These are phyloP conservation scores for Rhodocollybia butyracea DNA, from an alignment of 768 basidiomycete genomes.

Conservation along the genomic window DNA sequence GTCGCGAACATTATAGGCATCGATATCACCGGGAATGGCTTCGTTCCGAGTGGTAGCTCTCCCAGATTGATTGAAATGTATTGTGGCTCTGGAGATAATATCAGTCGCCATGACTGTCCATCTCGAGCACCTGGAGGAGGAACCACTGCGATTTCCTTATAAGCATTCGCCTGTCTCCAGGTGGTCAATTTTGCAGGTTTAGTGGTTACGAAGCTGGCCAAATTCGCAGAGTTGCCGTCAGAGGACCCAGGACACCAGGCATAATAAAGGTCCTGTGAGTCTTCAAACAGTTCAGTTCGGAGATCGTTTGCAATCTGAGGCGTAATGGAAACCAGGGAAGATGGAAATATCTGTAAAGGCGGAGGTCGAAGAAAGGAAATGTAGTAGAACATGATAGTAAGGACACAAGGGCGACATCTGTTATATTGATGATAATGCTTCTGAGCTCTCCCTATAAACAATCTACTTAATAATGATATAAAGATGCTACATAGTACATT, in stretches of 20 bases:
- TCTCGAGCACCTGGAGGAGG: slow-evolving; percentile 50
- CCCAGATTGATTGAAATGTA: slow-evolving; percentile 19
- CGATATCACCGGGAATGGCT: slow-evolving; percentile 62
- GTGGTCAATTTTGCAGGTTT: slow-evolving; percentile 66
- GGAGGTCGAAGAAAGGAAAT: slow-evolving; percentile 88
- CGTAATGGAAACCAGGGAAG: slow-evolving; percentile 54
- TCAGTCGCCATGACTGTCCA: slow-evolving; percentile 64
- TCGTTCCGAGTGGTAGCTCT: slow-evolving; percentile 33
- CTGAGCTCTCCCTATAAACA: background rate
- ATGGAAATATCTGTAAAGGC: slow-evolving; percentile 46
- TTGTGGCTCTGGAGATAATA: slow-evolving; percentile 43
- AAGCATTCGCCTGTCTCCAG: slow-evolving; percentile 62
- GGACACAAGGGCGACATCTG: background rate
- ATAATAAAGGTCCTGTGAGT: slow-evolving; percentile 64
- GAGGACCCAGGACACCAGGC: slow-evolving; percentile 46
- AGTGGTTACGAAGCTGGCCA: slow-evolving; percentile 32
- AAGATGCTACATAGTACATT: background rate
- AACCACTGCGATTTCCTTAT: slow-evolving; percentile 71
- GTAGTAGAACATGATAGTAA: slow-evolving; percentile 67
- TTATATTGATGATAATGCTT: background rate
- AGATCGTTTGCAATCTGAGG: slow-evolving; percentile 91
- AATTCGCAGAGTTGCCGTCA: slow-evolving; percentile 15
- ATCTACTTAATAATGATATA: background rate
- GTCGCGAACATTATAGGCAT: slow-evolving; percentile 55
- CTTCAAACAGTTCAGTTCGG: slow-evolving; percentile 66